A percentile compares a stretch with the other conserved stretches of the same genome.
Conservation (phyloP, 2,329 filamentous ascomycete genomes). For the Talaromyces marneffei region DNA sequence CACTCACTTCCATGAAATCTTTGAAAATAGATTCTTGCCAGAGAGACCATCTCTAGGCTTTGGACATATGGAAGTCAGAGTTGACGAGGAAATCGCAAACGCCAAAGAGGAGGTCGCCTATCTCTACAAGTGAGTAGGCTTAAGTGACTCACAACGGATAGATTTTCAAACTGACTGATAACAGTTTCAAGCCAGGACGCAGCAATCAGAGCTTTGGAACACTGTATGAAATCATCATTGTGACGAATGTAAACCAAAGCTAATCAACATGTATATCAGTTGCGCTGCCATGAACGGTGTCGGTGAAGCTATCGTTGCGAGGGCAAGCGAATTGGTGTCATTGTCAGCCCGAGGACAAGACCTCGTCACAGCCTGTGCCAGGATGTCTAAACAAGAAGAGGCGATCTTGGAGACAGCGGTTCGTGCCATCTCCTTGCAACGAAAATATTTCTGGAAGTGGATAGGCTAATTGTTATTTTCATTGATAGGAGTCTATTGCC, state of each 20-base stretch:
- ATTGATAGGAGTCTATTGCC: constrained; percentile 47
- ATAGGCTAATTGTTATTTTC: neutral
- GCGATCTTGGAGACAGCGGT: constrained; percentile 63
- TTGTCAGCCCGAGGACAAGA: constrained; percentile 69
- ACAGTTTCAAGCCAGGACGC: constrained; percentile 54
- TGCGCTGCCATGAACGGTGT: constrained; percentile 88
- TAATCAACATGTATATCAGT: constrained; percentile 26
- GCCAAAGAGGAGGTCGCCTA: constrained; percentile 53
- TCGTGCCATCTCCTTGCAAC: constrained; percentile 20
- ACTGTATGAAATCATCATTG: constrained; percentile 34
- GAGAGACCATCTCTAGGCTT: constrained; percentile 45
- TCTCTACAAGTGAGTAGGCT: constrained; percentile 56
- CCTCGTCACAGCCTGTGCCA: constrained; percentile 65
- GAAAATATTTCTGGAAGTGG: neutral
- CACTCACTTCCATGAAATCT: constrained; percentile 58
- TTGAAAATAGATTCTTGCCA: constrained; percentile 50
- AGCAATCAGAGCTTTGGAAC: constrained; percentile 80
- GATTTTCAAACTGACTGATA: constrained; percentile 11
- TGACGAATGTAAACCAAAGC: neutral
- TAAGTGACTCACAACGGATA: neutral
- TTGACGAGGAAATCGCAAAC: constrained; percentile 40
- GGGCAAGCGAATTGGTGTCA: constrained; percentile 67
- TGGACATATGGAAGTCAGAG: constrained; percentile 53
- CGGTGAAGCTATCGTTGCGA: constrained; percentile 61
- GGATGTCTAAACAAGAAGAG: constrained; percentile 58